These are phyloP conservation scores for Boletus pseudopeckii DNA, from an alignment of 768 basidiomycete species.

Conservation along the genomic window DNA sequence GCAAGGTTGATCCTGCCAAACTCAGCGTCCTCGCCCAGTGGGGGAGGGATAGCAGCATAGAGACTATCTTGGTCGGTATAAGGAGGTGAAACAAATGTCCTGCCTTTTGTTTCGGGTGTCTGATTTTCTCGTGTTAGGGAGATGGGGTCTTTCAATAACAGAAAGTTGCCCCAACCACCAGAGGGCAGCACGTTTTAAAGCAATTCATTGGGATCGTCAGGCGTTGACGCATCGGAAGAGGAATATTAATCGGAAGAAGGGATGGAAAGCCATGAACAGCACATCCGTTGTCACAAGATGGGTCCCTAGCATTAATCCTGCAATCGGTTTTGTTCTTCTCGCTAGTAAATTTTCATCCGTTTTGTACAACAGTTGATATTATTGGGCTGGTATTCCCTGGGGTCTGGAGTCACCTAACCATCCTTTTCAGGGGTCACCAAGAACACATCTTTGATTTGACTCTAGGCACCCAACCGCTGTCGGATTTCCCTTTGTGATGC, in stretches of 20 bases:
- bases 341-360: conserved; percentile 14
- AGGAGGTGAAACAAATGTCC: conserved; percentile 54
- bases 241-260: conserved; percentile 11
- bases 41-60: conserved; percentile 75
- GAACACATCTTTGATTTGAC: neutral
- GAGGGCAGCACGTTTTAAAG: conserved; percentile 74
- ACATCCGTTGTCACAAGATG: conserved; percentile 11
- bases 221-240: conserved; percentile 6
- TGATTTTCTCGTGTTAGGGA: conserved; percentile 52
- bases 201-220: neutral
- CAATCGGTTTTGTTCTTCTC: conserved; percentile 16
- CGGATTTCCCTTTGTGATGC: neutral
- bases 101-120: neutral
- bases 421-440: neutral
- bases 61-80: conserved; percentile 90
- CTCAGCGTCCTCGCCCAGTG: conserved; percentile 73
- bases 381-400: neutral
- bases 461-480: neutral
- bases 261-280: conserved; percentile 8
- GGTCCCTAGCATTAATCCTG: conserved; percentile 21
- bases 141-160: conserved; percentile 89
- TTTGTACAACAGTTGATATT: conserved; percentile 3
- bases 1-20: conserved; percentile 73
- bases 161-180: conserved; percentile 92
- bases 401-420: neutral